These are phyloP conservation scores for Ashbya aceris DNA, from an alignment of 1,139 yeast species.

Conservation along the genomic window DNA sequence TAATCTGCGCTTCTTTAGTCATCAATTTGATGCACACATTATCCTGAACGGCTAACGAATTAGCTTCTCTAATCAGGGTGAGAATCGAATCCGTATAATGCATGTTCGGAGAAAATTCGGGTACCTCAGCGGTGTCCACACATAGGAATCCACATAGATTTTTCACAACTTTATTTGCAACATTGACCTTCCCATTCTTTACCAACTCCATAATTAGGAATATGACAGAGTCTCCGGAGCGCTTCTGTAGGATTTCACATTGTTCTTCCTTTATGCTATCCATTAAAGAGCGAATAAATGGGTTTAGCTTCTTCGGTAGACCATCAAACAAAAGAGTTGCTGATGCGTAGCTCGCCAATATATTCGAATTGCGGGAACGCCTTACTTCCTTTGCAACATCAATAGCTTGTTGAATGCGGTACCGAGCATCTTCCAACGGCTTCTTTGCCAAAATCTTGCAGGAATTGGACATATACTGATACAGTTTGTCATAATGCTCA, in stretches of 20 bases:
- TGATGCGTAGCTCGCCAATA: conserved; percentile 69
- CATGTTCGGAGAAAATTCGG: conserved; percentile 73
- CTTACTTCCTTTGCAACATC: conserved; percentile 56
- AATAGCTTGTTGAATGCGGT: conserved; percentile 56
- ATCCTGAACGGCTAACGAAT: conserved; percentile 58
- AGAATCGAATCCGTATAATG: conserved; percentile 49
- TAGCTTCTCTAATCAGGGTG: conserved; percentile 75
- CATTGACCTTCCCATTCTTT: conserved; percentile 50
- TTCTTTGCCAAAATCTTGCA: conserved; percentile 64
- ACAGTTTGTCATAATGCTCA: conserved; percentile 58
- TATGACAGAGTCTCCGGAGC: conserved; percentile 66
- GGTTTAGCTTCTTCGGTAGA: conserved; percentile 79
- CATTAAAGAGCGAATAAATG: conserved; percentile 85
- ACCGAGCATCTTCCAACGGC: conserved; percentile 71
- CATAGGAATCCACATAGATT: conserved; percentile 89
- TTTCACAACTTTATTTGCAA: conserved; percentile 80
- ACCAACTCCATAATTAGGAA: conserved; percentile 51
- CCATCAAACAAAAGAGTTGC: conserved; percentile 52
- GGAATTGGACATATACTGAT: conserved; percentile 58
- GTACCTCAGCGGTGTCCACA: conserved; percentile 93
- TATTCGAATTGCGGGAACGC: conserved; percentile 48
- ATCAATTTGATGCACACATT: conserved; percentile 54
- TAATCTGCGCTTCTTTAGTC: conserved; percentile 64
- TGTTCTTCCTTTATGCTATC: conserved; percentile 81
- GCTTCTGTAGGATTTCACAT: conserved; percentile 51